Evolutionary conservation across 2,329 filamentous ascomycete genomes (phyloP).

Genomic region (Paecilomyces fulvus): DNA sequence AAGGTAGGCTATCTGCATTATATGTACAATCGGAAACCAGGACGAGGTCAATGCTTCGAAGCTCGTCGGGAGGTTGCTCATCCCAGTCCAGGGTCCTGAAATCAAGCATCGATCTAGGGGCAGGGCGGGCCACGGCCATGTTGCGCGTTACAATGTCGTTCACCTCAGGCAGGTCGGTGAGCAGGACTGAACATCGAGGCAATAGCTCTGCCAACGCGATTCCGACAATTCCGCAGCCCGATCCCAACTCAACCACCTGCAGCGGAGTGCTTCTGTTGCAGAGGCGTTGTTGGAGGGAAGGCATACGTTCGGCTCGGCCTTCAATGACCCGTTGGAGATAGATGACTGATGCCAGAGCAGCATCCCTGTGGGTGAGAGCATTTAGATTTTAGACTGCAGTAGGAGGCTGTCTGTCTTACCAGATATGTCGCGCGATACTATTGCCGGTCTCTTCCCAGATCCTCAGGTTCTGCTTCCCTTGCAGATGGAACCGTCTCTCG

Average conservation of each 20-base stretch:
- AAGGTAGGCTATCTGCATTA: conserved; percentile 58
- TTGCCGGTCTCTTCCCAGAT: conserved; percentile 65
- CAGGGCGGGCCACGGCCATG: conserved; percentile 36
- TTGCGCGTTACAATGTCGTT: conserved; percentile 53
- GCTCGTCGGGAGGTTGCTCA: conserved; percentile 37
- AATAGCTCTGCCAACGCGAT: conserved; percentile 52
- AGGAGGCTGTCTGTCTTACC: conserved; percentile 37
- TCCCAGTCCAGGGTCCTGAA: conserved; percentile 58
- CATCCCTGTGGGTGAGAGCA: conserved; percentile 39
- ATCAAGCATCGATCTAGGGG: conserved; percentile 33
- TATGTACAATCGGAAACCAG: conserved; percentile 66
- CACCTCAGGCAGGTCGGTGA: conserved; percentile 61
- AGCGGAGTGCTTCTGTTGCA: conserved; percentile 24
- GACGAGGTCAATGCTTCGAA: conserved; percentile 47
- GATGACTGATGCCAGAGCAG: conserved; percentile 49
- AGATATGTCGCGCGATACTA: conserved; percentile 63
- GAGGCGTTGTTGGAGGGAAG: conserved; percentile 26
- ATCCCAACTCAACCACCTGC: conserved; percentile 56
- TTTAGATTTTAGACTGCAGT: conserved; percentile 8
- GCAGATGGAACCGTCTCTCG: conserved; percentile 45
- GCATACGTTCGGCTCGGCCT: conserved; percentile 13
- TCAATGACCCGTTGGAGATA: conserved; percentile 41
- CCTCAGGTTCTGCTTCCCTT: conserved; percentile 31
- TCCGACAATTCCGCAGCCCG: conserved; percentile 61
- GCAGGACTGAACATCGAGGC: conserved; percentile 43